These are phyloP conservation scores for Lobosporangium transversale DNA, from an alignment of 192 early-diverging fungal genomes.

Conservation along the genomic window DNA sequence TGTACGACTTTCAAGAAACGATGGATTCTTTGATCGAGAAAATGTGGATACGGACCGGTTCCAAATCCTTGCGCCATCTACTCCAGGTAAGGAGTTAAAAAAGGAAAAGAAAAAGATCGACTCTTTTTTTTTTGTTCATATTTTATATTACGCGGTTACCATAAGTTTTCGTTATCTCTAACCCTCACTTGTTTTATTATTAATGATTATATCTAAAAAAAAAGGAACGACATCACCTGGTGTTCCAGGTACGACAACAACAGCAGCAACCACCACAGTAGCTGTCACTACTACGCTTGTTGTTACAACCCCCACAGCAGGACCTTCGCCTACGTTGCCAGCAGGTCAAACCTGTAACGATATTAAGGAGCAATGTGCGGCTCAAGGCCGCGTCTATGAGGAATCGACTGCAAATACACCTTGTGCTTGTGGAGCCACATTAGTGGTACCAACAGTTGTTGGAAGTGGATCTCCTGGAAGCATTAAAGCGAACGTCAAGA, in stretches of 20 bases:
- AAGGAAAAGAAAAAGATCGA: background rate
- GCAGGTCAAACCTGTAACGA: slow-evolving; percentile 27
- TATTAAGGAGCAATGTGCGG: slow-evolving; percentile 37
- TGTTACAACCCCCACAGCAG: background rate
- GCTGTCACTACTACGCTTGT: background rate
- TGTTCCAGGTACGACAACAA: background rate
- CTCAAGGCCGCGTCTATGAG: slow-evolving; percentile 22
- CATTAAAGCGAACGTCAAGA: slow-evolving; percentile 19
- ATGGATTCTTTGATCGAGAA: slow-evolving; percentile 18
- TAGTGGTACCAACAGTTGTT: slow-evolving; percentile 19
- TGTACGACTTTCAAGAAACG: slow-evolving; percentile 15
- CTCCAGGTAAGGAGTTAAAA: slow-evolving; percentile 3
- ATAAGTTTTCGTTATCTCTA: too few relatives aligned
- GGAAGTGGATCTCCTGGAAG: slow-evolving; percentile 2
- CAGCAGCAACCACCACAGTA: background rate
- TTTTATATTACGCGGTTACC: too few relatives aligned
- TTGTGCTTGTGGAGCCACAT: slow-evolving; percentile 17
- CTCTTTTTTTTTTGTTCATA: background rate
- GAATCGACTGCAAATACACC: slow-evolving; percentile 10
- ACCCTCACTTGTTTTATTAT: too few relatives aligned
- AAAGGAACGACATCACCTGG: background rate
- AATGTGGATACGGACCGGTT: background rate
- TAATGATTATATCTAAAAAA: too few relatives aligned
- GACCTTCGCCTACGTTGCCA: slow-evolving; percentile 7
- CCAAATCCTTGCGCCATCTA: slow-evolving; percentile 4